Conservation (phyloP, 345 rosid species). For the Salix dunnii region DNA sequence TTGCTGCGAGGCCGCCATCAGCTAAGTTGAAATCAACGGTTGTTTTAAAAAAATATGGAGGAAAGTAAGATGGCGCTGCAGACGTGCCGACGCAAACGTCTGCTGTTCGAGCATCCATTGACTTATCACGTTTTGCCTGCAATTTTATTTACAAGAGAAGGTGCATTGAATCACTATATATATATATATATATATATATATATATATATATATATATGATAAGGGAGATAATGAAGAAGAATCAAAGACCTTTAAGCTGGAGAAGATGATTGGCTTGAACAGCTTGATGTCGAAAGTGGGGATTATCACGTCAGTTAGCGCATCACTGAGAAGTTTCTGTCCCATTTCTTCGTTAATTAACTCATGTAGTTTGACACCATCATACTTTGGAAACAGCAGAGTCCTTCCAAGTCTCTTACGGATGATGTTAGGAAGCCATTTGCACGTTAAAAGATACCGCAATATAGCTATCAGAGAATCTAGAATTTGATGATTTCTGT, state of each 20-base stretch:
- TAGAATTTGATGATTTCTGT: too few relatives aligned
- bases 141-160: neutral
- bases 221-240: neutral
- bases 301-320: neutral
- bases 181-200: too few relatives aligned
- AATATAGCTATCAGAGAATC: too few relatives aligned
- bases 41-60: conserved; percentile 14
- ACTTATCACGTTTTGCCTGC: conserved; percentile 1
- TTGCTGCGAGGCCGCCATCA: conserved; percentile 21
- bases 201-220: too few relatives aligned
- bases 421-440: neutral
- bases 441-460: too few relatives aligned
- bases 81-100: conserved; percentile 17
- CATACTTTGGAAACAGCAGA: neutral
- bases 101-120: neutral
- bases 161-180: too few relatives aligned
- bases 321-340: neutral
- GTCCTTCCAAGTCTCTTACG: neutral
- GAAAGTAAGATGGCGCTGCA: conserved; percentile 19
- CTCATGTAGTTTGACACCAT: conserved; percentile 5
- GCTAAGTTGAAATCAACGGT: conserved; percentile 14
- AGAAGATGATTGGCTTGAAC: conserved; percentile 12
- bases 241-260: conserved; percentile 4
- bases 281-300: conserved; percentile 11
- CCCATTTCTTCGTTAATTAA: neutral